These are phyloP conservation scores for Endocladia muricata DNA, from an alignment of 31 red algal genomes.

Conservation along the genomic window DNA sequence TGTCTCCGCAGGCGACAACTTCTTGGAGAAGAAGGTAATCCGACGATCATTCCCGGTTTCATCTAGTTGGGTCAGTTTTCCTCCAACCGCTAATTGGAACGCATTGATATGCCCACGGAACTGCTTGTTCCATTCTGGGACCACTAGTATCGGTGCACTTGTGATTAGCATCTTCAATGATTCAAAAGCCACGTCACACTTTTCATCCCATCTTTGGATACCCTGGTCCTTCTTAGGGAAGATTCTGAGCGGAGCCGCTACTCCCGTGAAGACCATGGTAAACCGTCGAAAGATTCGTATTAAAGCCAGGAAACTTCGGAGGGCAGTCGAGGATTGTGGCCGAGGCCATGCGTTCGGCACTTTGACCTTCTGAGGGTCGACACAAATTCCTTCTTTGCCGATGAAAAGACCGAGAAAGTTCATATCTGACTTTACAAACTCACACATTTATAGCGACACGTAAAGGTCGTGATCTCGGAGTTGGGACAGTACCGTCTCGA, in stretches of 20 bases:
- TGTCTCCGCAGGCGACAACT: not conserved
- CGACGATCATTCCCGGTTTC: not conserved
- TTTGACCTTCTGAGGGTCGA: not conserved
- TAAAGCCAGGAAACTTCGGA: not conserved
- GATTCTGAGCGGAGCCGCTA: constrained; percentile 9
- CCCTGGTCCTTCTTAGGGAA: not conserved
- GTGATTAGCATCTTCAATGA: not conserved
- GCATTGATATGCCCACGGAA: not conserved
- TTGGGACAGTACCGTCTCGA: not conserved
- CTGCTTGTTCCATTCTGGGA: not conserved
- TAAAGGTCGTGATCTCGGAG: not conserved
- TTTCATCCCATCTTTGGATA: not conserved
- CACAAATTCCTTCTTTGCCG: not conserved
- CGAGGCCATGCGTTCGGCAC: not conserved
- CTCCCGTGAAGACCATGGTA: not conserved
- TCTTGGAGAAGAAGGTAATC: not conserved
- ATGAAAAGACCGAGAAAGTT: not conserved
- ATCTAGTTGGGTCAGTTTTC: constrained; percentile 1
- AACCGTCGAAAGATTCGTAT: constrained; percentile 3
- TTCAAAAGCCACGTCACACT: not conserved
- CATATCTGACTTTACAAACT: not conserved
- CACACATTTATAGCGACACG: not conserved
- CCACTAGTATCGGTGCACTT: not conserved
- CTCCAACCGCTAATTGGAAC: not conserved
- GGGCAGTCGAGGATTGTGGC: not conserved